Conservation (phyloP, 805 yeast species). For the Saccharomycopsis fibuligera region DNA sequence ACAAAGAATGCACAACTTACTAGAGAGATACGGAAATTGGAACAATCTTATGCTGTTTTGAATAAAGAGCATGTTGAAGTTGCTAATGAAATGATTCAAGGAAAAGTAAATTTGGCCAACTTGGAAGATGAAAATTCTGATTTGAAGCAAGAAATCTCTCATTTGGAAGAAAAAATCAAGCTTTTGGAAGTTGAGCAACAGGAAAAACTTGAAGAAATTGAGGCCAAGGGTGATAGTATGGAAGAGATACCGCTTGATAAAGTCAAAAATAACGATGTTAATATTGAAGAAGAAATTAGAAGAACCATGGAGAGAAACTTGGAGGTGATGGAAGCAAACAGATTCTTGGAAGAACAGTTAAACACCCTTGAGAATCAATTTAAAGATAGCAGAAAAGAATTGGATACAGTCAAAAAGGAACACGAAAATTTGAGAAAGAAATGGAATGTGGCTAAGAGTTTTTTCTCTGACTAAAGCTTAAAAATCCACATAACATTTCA, state of each 20-base stretch:
- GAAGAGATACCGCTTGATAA: conserved; percentile 14
- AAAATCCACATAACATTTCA: too few relatives aligned
- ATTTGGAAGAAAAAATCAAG: conserved; percentile 37
- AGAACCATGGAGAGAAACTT: conserved; percentile 54
- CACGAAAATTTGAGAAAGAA: conserved; percentile 15
- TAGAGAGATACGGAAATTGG: conserved; percentile 66
- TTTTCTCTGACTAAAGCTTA: neutral
- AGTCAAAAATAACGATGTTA: conserved; percentile 32
- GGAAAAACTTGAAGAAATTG: conserved; percentile 20
- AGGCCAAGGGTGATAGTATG: neutral
- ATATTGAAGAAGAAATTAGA: conserved; percentile 46
- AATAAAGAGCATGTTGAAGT: conserved; percentile 80
- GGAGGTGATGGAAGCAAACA: conserved; percentile 61
- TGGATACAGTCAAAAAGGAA: conserved; percentile 13
- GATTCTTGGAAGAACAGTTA: conserved; percentile 42
- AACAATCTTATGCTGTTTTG: conserved; percentile 58
- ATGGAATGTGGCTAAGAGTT: neutral
- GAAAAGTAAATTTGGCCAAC: conserved; percentile 69
- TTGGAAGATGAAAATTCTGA: conserved; percentile 69
- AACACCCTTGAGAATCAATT: conserved; percentile 13
- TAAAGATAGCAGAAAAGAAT: conserved; percentile 15
- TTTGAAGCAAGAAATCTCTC: conserved; percentile 42
- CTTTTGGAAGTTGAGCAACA: conserved; percentile 31
- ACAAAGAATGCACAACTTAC: conserved; percentile 66
- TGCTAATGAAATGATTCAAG: conserved; percentile 81